phyloP scores from a whole-genome alignment of 163 green algal genomes.

The Scenedesmus sp. region DNA sequence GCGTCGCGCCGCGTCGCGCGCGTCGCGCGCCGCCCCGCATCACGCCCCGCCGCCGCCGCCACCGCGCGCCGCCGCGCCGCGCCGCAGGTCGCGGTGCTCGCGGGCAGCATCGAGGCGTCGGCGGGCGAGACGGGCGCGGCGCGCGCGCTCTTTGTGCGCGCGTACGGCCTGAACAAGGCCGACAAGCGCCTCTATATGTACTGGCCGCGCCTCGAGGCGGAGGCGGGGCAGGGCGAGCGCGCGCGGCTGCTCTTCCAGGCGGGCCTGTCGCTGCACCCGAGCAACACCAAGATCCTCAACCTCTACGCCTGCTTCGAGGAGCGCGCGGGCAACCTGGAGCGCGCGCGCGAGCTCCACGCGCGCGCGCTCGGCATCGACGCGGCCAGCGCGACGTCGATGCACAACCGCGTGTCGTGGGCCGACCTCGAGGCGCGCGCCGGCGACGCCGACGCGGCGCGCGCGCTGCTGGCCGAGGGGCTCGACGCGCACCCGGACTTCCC shows the following conservation, averaged over 20 bases:
- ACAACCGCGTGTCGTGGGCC: slow-evolving; percentile 44
- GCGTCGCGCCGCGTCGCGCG: background rate
- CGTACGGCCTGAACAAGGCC: slow-evolving; percentile 53
- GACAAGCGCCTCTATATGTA: slow-evolving; percentile 61
- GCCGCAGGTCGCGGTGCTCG: slow-evolving; percentile 39
- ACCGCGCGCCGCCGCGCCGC: background rate
- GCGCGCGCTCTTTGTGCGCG: slow-evolving; percentile 55
- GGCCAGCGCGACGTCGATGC: slow-evolving; percentile 18
- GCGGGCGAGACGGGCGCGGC: slow-evolving; percentile 26
- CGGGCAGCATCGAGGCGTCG: slow-evolving; percentile 35
- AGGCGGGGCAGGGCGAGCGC: slow-evolving; percentile 48
- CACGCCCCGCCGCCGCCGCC: background rate
- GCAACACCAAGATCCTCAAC: slow-evolving; percentile 63
- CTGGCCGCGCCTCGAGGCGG: slow-evolving; percentile 60
- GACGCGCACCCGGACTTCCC: slow-evolving; percentile 46
- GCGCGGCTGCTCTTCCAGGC: slow-evolving; percentile 56
- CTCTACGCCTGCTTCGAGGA: slow-evolving; percentile 58
- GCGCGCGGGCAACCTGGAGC: slow-evolving; percentile 50
- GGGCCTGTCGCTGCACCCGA: slow-evolving; percentile 51
- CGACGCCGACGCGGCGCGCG: slow-evolving; percentile 38
- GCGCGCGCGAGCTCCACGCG: slow-evolving; percentile 50
- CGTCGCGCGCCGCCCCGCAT: background rate
- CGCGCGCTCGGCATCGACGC: slow-evolving; percentile 48
- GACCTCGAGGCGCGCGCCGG: slow-evolving; percentile 23
- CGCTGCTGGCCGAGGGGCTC: slow-evolving; percentile 56